A percentile compares a stretch with the other conserved stretches of the same genome.
phyloP scores from a whole-genome alignment of 805 yeast genomes.

The Jamesozyma spencerorum region DNA sequence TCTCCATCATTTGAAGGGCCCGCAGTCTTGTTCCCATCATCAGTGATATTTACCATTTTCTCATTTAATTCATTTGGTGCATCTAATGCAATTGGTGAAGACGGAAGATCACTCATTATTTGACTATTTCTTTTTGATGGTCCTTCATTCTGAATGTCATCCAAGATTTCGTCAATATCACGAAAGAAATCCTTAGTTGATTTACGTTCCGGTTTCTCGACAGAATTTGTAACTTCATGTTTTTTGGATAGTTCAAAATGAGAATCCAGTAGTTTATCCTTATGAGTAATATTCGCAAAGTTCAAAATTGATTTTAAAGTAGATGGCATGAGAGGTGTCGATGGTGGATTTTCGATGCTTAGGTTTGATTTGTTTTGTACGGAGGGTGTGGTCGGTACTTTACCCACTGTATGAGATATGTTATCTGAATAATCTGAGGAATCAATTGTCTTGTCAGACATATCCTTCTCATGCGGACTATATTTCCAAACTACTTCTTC shows the following conservation, averaged over 20 bases:
- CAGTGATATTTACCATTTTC: neutral
- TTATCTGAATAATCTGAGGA: constrained; percentile 16
- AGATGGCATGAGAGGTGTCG: constrained; percentile 25
- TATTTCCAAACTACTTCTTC: constrained; percentile 30
- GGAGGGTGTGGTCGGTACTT: too few relatives aligned
- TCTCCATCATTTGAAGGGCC: constrained; percentile 10
- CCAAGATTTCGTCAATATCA: constrained; percentile 27
- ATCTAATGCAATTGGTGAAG: constrained; percentile 14
- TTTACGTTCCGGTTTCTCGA: neutral
- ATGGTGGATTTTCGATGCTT: constrained; percentile 18
- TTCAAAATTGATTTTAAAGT: constrained; percentile 20
- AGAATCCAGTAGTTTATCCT: neutral
- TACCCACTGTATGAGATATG: neutral
- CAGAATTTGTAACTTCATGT: neutral
- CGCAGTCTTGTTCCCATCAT: neutral
- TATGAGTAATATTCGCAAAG: constrained; percentile 18
- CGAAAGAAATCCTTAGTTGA: constrained; percentile 10
- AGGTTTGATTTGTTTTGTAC: constrained; percentile 1
- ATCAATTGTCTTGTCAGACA: constrained; percentile 11
- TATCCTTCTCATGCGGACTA: constrained; percentile 16
- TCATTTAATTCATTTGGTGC: neutral
- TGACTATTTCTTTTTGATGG: constrained; percentile 7
- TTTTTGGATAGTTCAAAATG: neutral
- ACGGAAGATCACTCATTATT: constrained; percentile 17
- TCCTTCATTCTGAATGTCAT: constrained; percentile 20